Base-by-base conservation (phyloP, 2,329 filamentous ascomycete genomes). In the Hawksworthiomyces lignivorus region DNA sequence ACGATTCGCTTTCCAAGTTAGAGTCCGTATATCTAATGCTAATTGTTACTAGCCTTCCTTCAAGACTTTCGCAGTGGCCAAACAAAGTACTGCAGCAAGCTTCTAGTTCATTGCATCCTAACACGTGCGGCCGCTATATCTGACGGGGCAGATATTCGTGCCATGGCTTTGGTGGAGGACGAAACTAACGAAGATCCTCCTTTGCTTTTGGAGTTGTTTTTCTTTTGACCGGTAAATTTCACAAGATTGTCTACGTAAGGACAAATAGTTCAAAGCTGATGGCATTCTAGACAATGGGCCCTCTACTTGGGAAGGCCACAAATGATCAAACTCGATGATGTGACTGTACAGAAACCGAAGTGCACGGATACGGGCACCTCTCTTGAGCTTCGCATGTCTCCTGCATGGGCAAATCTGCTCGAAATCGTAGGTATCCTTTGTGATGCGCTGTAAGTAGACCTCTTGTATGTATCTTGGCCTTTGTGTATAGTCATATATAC, bases 201-300 rank as follows among this genome's bases (percentile, higher is more conserved):
- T 43, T 6, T 36, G 32, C 17, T 47, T 47, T 22, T 40, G 41
- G 41, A 31, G 41, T 7, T 44, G 44, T 29, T 44, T 41, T 17
- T 28, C 31, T 11, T 35, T 47, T 19, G 41, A 46, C 40, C 37
- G 41, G 36, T 38, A 17, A 11, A 24, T 4, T 5, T 11, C 4
- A 20, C 12, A 11, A 31, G 6, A 3, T 7, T 30, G 18, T 10
- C 12, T 8, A 15, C n/a, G 14, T 22, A 5, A 35, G n/a, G n/a
- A n/a, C n/a, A n/a, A n/a, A n/a, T n/a, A n/a, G n/a, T n/a, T n/a
- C n/a, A n/a, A n/a, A n/a, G n/a, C n/a, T n/a, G n/a, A n/a, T n/a
- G n/a, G n/a, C 19, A 22, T 7, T 4, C 32, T 15, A 43, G 28
- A 22, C 40, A 43, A 17, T 46, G 44, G 44, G 37, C 44, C 2